Evolutionary conservation across 352 stramenopile genomes (phyloP).

Genomic region (Elongisporangium undulatum): DNA sequence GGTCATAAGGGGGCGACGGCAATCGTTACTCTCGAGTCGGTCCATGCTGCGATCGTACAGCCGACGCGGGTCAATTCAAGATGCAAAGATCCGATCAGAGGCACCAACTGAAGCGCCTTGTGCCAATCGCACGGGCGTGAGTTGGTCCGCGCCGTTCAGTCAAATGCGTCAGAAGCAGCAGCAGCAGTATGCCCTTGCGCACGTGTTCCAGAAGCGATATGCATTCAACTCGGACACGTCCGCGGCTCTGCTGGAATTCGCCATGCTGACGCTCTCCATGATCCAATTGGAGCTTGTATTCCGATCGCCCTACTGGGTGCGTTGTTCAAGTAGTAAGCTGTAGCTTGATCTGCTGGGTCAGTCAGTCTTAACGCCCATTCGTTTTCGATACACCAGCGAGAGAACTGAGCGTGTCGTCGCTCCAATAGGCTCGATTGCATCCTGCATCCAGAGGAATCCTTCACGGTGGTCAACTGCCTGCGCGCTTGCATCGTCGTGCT

Average conservation of each 20-base stretch:
- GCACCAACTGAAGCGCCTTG: no score
- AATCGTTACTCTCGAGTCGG: no score
- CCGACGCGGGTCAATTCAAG: no score
- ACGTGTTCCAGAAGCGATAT: slow-evolving; percentile 37
- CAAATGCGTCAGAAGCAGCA: slow-evolving; percentile 5
- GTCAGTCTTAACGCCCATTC: no score
- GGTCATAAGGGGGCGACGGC: no score
- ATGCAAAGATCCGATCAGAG: no score
- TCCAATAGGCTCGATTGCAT: neutral
- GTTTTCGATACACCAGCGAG: neutral
- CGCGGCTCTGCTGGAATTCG: slow-evolving; percentile 33
- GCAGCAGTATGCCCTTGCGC: slow-evolving; percentile 12
- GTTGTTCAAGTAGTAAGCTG: no score
- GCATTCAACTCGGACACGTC: slow-evolving; percentile 31
- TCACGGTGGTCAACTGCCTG: slow-evolving; percentile 25
- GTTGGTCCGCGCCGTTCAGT: slow-evolving; percentile 15
- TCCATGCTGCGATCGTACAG: no score
- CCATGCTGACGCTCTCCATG: slow-evolving; percentile 34
- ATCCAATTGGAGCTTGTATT: slow-evolving; percentile 35
- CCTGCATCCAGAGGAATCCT: slow-evolving; percentile 27
- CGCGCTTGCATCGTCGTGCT: slow-evolving; percentile 17
- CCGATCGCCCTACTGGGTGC: slow-evolving; percentile 29
- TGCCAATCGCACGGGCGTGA: neutral
- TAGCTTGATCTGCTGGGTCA: no score
- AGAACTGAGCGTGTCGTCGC: neutral